Conservation (phyloP, 371 early-diverging fungal genomes). For the Circinella umbellata region DNA sequence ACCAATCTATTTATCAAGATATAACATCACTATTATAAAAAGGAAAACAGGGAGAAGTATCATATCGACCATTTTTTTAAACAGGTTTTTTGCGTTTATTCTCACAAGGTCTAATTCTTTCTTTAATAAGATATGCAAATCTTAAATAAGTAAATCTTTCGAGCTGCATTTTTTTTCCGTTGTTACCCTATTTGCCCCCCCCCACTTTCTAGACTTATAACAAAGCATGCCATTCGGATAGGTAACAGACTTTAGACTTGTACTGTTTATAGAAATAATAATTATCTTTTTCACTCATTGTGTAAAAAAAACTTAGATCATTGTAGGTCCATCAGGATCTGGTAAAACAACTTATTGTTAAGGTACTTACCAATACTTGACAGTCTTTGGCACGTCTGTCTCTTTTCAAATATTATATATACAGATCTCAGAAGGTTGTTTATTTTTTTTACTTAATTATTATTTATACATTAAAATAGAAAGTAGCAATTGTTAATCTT, state of each 20-base stretch:
- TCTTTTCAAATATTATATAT: neutral
- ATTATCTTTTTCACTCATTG: no score
- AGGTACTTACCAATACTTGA: constrained; percentile 91
- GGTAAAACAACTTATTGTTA: constrained; percentile 98
- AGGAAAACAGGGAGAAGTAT: no score
- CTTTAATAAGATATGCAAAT: no score
- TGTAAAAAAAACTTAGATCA: constrained; percentile 61
- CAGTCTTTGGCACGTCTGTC: constrained; percentile 72
- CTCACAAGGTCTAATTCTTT: no score
- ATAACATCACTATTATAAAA: no score
- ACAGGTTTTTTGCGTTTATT: no score
- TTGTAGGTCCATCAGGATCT: constrained; percentile 97
- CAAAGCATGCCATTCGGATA: constrained; percentile 27
- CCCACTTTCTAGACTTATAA: neutral
- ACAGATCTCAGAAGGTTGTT: neutral
- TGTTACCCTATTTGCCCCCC: no score
- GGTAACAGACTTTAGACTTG: constrained; percentile 10
- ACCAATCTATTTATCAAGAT: no score
- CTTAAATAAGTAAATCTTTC: no score
- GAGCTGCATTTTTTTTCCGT: neutral
- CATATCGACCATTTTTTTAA: no score
- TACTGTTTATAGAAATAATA: neutral
- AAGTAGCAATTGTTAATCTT: constrained; percentile 92
- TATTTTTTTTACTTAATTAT: neutral
- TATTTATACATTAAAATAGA: constrained; percentile 39